Evolutionary conservation across 176 grass and related monocot species (phyloP), one percentile per base, ranked within the genome.

Genomic region (Hsuehochloa calcarea): DNA sequence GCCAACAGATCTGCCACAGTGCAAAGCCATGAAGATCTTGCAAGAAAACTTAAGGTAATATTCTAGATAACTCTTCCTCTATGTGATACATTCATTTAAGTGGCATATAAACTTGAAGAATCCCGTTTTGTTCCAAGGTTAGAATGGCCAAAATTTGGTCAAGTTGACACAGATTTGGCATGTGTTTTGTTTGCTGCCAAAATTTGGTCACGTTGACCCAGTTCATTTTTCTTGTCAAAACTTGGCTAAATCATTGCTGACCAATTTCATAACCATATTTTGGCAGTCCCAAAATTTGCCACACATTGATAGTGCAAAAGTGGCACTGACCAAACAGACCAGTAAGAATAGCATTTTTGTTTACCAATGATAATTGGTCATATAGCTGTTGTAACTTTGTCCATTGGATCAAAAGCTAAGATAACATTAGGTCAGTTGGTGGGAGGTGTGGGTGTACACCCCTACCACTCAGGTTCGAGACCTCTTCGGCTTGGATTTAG

Each of bases 21-120:
- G 63, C 93, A 91, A 72, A 99, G 86, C 80, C 96, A 94, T 89
- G 96, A 93, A 83, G 91, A 99, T 91, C 96, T 99, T 84, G 91
- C 93, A 61, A 92, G 79, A 81, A 99, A 96, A 80, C 88, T 99
- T 71, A 92, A 99, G 96, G 96, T 99, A 64, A 79, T 49, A 9
- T 81, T 35, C 41, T 68, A 65, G 40, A 78, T 35, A 39, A 60
- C 10, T n/a, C 39, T 81, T 80, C 25, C 19, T 80, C 20, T 35
- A 4, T 75, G 31, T 13, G 55, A 10, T 79, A 43, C 8, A 14
- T 81, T 54, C 16, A 50, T 41, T 80, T 63, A 41, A 69, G 22
- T 89, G 51, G 34, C 29, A 35, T 73, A n/a, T 43, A 6, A 44
- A 43, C 34, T 67, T 76, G 15, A 77, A 41, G 41, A 44, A 44